These are phyloP conservation scores for Vitis vinifera DNA, from an alignment of 164 flowering plant species.

Conservation along the genomic window DNA sequence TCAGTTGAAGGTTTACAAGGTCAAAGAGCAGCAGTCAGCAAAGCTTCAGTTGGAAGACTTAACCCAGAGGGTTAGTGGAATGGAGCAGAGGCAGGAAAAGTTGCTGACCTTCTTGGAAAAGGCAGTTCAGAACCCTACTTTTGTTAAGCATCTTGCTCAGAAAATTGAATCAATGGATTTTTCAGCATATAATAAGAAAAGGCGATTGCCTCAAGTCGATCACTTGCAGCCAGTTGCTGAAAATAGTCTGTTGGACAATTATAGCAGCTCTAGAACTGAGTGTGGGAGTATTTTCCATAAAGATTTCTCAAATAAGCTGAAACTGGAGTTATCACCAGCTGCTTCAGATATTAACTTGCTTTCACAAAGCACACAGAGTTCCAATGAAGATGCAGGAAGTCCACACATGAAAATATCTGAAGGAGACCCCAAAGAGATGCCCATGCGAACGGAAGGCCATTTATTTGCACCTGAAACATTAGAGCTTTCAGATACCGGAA, in stretches of 20 bases:
- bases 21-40: constrained; percentile 47
- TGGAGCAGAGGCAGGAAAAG: constrained; percentile 75
- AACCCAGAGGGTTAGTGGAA: constrained; percentile 35
- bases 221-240: constrained; percentile 40
- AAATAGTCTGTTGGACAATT: constrained; percentile 47
- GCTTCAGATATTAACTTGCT: constrained; percentile 72
- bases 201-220: constrained; percentile 62
- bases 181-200: constrained; percentile 69
- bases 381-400: constrained; percentile 67
- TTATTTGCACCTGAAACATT: constrained; percentile 45
- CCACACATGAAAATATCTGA: constrained; percentile 42
- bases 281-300: constrained; percentile 49
- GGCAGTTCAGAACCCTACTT: constrained; percentile 57
- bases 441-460: constrained; percentile 32
- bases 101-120: constrained; percentile 53
- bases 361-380: constrained; percentile 74
- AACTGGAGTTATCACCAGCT: constrained; percentile 79
- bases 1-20: constrained; percentile 45
- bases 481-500: constrained; percentile 76
- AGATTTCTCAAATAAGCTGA: constrained; percentile 69
- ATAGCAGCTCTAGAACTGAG: constrained; percentile 52
- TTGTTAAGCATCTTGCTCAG: constrained; percentile 60
- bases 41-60: constrained; percentile 65
- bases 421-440: constrained; percentile 41
- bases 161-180: constrained; percentile 69